Percentiles rank a stretch among this genome's conserved stretches.
These are phyloP conservation scores for Prunus campanulata DNA, from an alignment of 306 rosid genomes.

Conservation along the genomic window DNA sequence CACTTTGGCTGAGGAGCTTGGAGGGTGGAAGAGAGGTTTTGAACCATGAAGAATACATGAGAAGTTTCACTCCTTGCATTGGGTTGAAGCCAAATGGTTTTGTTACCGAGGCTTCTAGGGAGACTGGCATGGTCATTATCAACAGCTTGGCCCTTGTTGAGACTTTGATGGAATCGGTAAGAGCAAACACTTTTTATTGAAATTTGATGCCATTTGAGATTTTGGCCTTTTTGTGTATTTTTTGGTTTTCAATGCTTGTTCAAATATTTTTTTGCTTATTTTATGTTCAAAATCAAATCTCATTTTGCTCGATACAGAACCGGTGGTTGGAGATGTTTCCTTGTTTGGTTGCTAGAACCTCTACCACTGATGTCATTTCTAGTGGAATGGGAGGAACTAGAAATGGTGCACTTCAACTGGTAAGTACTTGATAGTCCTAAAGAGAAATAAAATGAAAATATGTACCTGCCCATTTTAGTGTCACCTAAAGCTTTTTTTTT, in stretches of 20 bases:
- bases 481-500: neutral
- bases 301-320: conserved; percentile 38
- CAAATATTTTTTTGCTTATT: neutral
- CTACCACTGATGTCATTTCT: conserved; percentile 72
- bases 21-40: conserved; percentile 75
- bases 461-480: neutral
- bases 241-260: neutral
- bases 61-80: conserved; percentile 73
- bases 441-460: neutral
- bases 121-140: conserved; percentile 82
- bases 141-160: conserved; percentile 90
- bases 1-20: conserved; percentile 76
- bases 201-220: neutral
- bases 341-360: conserved; percentile 70
- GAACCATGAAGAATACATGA: conserved; percentile 75
- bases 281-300: neutral
- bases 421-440: conserved; percentile 5
- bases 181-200: neutral
- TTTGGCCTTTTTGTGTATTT: neutral
- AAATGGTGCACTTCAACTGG: conserved; percentile 90
- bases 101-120: conserved; percentile 77
- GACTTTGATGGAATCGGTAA: conserved; percentile 87
- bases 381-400: conserved; percentile 83
- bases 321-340: conserved; percentile 99
- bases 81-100: conserved; percentile 83